Percentiles rank a stretch among this genome's conserved stretches.
These are phyloP conservation scores for Penium margaritaceum DNA, from an alignment of 139 green algal species.

Conservation along the genomic window DNA sequence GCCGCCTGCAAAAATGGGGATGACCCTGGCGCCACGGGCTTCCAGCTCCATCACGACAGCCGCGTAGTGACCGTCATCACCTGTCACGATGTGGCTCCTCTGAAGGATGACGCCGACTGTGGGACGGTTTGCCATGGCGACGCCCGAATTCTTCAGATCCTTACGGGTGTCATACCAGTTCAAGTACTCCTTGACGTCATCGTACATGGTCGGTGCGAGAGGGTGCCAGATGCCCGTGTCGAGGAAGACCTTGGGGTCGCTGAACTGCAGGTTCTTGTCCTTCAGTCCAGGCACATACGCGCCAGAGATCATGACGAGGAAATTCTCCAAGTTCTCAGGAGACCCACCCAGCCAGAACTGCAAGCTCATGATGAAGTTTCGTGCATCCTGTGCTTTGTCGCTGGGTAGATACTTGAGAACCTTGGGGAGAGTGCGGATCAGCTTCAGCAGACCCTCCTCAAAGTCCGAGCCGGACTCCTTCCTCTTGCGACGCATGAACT, in stretches of 20 bases:
- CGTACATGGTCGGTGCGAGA: slow-evolving; percentile 71
- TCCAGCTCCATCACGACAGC: slow-evolving; percentile 89
- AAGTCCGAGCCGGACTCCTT: slow-evolving; percentile 63
- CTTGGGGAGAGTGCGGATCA: slow-evolving; percentile 71
- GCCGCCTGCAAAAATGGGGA: slow-evolving; percentile 94
- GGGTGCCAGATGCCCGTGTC: slow-evolving; percentile 98
- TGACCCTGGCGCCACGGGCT: slow-evolving; percentile 77
- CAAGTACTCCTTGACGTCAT: slow-evolving; percentile 98
- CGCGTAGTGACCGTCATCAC: slow-evolving; percentile 73
- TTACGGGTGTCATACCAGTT: slow-evolving; percentile 86
- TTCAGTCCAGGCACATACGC: slow-evolving; percentile 82
- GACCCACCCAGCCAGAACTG: slow-evolving; percentile 99
- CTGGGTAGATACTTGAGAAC: slow-evolving; percentile 89
- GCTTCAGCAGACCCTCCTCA: slow-evolving; percentile 96
- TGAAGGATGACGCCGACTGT: slow-evolving; percentile 94
- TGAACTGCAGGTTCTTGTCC: slow-evolving; percentile 63
- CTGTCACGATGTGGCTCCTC: slow-evolving; percentile 93
- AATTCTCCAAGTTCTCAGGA: slow-evolving; percentile 94
- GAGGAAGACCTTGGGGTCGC: slow-evolving; percentile 82
- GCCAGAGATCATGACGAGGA: slow-evolving; percentile 76
- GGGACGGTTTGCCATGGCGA: slow-evolving; percentile 55
- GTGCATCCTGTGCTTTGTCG: slow-evolving; percentile 82
- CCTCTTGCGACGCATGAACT: slow-evolving; percentile 86
- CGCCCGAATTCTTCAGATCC: slow-evolving; percentile 74
- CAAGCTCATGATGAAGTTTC: slow-evolving; percentile 86